phyloP scores from a whole-genome alignment of 1,139 yeast species.

The Suhomyces guaymorum region DNA sequence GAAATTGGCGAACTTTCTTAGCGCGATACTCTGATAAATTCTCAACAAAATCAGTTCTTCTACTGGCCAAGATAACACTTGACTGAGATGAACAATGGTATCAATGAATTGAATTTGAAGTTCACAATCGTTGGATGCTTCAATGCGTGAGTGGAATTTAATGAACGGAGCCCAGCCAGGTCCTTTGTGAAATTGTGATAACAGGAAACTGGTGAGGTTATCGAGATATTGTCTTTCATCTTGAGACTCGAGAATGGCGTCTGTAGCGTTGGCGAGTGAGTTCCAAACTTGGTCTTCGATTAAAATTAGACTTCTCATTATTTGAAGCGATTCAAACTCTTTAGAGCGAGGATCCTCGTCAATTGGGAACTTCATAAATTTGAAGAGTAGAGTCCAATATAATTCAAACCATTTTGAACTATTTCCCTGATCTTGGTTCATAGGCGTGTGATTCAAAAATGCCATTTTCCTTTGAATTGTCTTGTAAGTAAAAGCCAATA shows the following conservation, averaged over 20 bases:
- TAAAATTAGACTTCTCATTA: conserved; percentile 17
- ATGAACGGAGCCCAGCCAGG: conserved; percentile 31
- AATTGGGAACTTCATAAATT: conserved; percentile 3
- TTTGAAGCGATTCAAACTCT: conserved; percentile 18
- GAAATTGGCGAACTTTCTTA: conserved; percentile 41
- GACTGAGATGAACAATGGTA: conserved; percentile 29
- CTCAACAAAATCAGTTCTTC: conserved; percentile 36
- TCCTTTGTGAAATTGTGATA: conserved; percentile 14
- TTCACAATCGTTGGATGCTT: conserved; percentile 17
- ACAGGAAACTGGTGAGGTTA: conserved; percentile 19
- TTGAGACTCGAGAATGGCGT: conserved; percentile 17
- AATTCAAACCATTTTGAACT: too few species aligned
- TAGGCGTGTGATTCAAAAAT: too few species aligned
- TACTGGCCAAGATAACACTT: conserved; percentile 36
- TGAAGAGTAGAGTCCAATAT: conserved; percentile 17
- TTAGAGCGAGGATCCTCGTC: background rate
- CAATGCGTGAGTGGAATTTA: conserved; percentile 21
- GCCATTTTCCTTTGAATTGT: conserved; percentile 7
- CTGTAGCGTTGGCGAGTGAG: conserved; percentile 18
- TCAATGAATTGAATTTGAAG: conserved; percentile 33
- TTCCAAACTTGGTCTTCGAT: conserved; percentile 22
- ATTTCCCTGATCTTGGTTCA: background rate
- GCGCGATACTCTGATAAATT: conserved; percentile 33
- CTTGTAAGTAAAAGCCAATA: conserved; percentile 22
- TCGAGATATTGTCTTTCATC: too few species aligned